These are phyloP conservation scores for Oxalis stricta DNA, from an alignment of 441 rosid species.

Conservation along the genomic window DNA sequence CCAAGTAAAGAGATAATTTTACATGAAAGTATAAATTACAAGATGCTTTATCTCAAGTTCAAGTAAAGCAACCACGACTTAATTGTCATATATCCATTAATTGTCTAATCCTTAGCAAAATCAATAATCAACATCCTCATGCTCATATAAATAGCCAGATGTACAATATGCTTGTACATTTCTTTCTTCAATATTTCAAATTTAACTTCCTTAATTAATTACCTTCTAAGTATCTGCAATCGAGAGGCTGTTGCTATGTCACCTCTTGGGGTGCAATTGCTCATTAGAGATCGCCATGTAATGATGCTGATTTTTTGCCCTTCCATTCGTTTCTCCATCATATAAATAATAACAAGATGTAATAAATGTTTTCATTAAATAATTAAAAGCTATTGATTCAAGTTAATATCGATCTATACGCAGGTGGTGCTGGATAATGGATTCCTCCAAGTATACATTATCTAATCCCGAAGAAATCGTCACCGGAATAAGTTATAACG, in stretches of 20 bases:
- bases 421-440: conserved; percentile 67
- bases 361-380: neutral
- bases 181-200: no score
- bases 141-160: no score
- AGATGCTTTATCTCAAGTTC: conserved; percentile 41
- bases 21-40: conserved; percentile 6
- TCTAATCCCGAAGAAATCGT: conserved; percentile 51
- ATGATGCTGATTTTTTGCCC: neutral
- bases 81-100: no score
- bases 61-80: conserved; percentile 32
- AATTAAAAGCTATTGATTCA: neutral
- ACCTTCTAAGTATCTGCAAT: no score
- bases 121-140: no score
- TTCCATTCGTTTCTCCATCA: no score
- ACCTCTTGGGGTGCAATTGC: conserved; percentile 29
- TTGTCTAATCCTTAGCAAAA: no score
- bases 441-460: conserved; percentile 34
- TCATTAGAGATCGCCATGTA: conserved; percentile 53
- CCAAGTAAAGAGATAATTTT: conserved; percentile 54
- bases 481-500: conserved; percentile 47
- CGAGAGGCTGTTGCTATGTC: conserved; percentile 20
- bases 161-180: no score
- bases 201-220: no score
- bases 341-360: no score
- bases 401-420: conserved; percentile 1